These are phyloP conservation scores for Ambrosiella xylebori DNA, from an alignment of 2,329 filamentous ascomycete species.

Conservation along the genomic window DNA sequence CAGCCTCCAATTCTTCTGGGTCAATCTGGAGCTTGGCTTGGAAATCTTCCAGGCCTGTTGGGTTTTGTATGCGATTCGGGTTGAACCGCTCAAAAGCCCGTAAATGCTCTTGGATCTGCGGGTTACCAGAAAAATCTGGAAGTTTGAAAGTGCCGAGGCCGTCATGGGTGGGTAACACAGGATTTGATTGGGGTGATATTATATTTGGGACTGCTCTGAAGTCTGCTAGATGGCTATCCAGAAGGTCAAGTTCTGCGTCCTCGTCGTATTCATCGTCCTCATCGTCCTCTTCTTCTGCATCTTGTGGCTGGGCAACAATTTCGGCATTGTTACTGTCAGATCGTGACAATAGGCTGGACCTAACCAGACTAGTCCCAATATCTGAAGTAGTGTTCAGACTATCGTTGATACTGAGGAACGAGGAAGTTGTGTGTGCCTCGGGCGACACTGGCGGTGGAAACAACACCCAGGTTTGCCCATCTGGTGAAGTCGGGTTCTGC, in stretches of 20 bases:
- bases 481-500: constrained; percentile 14
- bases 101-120: constrained; percentile 60
- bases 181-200: constrained; percentile 30
- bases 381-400: constrained; percentile 10
- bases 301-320: constrained; percentile 14
- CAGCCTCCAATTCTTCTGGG: constrained; percentile 40
- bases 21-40: constrained; percentile 31
- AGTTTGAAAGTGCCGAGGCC: constrained; percentile 72
- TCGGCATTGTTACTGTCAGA: constrained; percentile 12
- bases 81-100: constrained; percentile 83
- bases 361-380: constrained; percentile 13
- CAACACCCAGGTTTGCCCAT: constrained; percentile 64
- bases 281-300: constrained; percentile 5
- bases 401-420: constrained; percentile 12
- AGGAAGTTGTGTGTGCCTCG: constrained; percentile 15
- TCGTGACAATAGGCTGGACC: constrained; percentile 9
- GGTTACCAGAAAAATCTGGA: constrained; percentile 34
- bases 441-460: constrained; percentile 62
- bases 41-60: constrained; percentile 26
- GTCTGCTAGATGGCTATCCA: constrained; percentile 80
- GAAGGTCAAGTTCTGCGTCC: constrained; percentile 71
- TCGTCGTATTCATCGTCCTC: constrained; percentile 33
- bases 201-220: constrained; percentile 47
- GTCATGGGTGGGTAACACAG: constrained; percentile 80
- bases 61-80: constrained; percentile 38